Percentiles rank a stretch among this genome's conserved stretches.
These are phyloP conservation scores for Phytophthora idaei DNA, from an alignment of 352 stramenopile genomes.

Conservation along the genomic window DNA sequence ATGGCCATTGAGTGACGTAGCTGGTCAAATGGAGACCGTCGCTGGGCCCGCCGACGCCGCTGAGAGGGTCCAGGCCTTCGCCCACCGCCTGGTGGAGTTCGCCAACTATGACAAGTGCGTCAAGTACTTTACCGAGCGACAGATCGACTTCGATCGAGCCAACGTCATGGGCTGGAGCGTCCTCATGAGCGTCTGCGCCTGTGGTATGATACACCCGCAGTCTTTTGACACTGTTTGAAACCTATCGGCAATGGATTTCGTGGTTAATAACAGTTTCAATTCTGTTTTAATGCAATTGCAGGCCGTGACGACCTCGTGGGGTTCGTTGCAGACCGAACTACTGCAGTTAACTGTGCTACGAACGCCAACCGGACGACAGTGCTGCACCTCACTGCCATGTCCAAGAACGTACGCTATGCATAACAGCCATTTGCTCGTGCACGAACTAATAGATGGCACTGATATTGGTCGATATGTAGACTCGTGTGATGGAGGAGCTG, in stretches of 20 bases:
- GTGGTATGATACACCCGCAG: conserved; percentile 54
- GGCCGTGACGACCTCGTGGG: conserved; percentile 69
- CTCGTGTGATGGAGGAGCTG: conserved; percentile 63
- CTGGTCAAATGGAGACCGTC: conserved; percentile 12
- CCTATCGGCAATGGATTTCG: background rate
- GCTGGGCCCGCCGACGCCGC: background rate
- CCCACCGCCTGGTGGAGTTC: conserved; percentile 80
- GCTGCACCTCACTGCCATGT: conserved; percentile 81
- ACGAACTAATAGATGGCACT: background rate
- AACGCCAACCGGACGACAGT: conserved; percentile 73
- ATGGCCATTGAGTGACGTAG: conserved; percentile 19
- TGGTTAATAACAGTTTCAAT: conserved; percentile 3
- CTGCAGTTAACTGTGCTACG: conserved; percentile 60
- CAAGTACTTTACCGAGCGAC: conserved; percentile 66
- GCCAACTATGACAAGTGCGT: conserved; percentile 56
- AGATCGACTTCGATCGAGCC: conserved; percentile 61
- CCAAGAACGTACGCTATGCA: conserved; percentile 53
- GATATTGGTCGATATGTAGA: conserved; percentile 29
- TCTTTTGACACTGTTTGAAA: background rate
- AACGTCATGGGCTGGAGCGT: conserved; percentile 77
- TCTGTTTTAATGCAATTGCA: conserved; percentile 29
- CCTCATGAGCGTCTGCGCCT: conserved; percentile 82
- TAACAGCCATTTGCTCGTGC: background rate
- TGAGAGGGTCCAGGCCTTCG: conserved; percentile 63
- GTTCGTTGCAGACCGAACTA: conserved; percentile 58